Percentiles rank a stretch among this genome's conserved stretches.
Evolutionary conservation across 2,329 filamentous ascomycete genomes (phyloP).

Genomic region (Aspergillus thermomutatus): DNA sequence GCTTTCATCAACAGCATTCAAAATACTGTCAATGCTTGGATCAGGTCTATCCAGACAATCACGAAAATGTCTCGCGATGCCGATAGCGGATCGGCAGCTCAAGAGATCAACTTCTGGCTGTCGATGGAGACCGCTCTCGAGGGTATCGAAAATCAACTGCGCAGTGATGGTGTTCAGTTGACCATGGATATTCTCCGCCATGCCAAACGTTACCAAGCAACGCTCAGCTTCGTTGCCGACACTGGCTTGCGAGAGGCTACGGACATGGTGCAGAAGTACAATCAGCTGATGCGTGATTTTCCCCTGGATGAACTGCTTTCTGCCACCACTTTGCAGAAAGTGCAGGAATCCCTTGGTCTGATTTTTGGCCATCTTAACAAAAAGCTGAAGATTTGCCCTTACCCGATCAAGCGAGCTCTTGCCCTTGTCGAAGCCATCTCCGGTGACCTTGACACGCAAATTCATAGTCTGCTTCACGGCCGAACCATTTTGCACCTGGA

Average conservation of each 20-base stretch:
- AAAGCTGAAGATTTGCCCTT: conserved; percentile 93
- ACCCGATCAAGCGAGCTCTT: conserved; percentile 85
- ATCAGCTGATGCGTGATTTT: conserved; percentile 97
- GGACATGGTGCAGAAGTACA: conserved; percentile 97
- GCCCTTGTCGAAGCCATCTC: conserved; percentile 97
- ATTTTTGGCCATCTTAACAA: conserved; percentile 97
- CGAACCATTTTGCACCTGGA: conserved; percentile 87
- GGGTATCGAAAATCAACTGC: conserved; percentile 82
- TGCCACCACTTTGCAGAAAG: conserved; percentile 81
- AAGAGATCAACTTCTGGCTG: conserved; percentile 99
- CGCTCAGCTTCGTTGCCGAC: conserved; percentile 93
- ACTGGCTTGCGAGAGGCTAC: conserved; percentile 94
- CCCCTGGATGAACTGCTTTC: conserved; percentile 92
- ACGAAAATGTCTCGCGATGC: conserved; percentile 91
- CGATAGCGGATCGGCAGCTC: conserved; percentile 73
- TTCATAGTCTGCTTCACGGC: conserved; percentile 82
- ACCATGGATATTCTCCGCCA: conserved; percentile 94
- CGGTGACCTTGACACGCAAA: conserved; percentile 78
- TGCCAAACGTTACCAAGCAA: conserved; percentile 96
- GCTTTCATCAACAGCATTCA: conserved; percentile 91
- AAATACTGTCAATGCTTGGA: conserved; percentile 93
- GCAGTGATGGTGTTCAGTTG: conserved; percentile 81
- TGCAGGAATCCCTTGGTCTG: conserved; percentile 80
- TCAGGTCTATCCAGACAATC: conserved; percentile 95
- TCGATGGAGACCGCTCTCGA: conserved; percentile 94